Percentiles rank a stretch among this genome's conserved stretches.
These are phyloP conservation scores for Uronychia binucleata DNA, from an alignment of 73 alveolate genomes.

Conservation along the genomic window DNA sequence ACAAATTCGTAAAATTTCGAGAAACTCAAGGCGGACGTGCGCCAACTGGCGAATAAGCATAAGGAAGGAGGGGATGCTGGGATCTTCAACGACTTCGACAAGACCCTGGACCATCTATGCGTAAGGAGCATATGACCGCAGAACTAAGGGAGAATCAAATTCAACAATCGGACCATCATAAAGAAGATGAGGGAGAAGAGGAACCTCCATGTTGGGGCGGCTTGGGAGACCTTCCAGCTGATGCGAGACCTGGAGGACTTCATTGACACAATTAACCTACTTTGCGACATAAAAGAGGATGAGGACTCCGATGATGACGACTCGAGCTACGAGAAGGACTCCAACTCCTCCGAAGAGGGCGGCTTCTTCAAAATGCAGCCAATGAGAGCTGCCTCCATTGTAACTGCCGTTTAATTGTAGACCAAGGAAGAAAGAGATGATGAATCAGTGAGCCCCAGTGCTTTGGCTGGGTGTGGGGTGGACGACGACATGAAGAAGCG, in stretches of 20 bases:
- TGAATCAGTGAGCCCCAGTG: background rate
- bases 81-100: background rate
- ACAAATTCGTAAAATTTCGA: background rate
- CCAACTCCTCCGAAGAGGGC: conserved; percentile 1
- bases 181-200: background rate
- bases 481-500: background rate
- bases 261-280: conserved; percentile 9
- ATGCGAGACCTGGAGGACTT: conserved; percentile 18
- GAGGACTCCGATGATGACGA: conserved; percentile 11
- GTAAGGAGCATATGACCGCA: background rate
- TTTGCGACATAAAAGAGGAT: conserved; percentile 33
- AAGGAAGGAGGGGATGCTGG: background rate
- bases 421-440: background rate
- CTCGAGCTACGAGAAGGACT: conserved; percentile 10
- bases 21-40: background rate
- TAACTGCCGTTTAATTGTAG: too few relatives aligned
- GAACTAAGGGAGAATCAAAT: conserved; percentile 6
- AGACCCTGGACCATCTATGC: background rate
- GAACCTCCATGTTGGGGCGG: conserved; percentile 22
- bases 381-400: background rate
- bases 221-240: conserved; percentile 35
- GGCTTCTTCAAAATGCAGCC: conserved; percentile 3
- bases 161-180: background rate
- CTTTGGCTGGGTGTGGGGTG: background rate
- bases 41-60: background rate